These are phyloP conservation scores for Aspergillus sp. DNA, from an alignment of 2,329 filamentous ascomycete genomes.

Conservation along the genomic window DNA sequence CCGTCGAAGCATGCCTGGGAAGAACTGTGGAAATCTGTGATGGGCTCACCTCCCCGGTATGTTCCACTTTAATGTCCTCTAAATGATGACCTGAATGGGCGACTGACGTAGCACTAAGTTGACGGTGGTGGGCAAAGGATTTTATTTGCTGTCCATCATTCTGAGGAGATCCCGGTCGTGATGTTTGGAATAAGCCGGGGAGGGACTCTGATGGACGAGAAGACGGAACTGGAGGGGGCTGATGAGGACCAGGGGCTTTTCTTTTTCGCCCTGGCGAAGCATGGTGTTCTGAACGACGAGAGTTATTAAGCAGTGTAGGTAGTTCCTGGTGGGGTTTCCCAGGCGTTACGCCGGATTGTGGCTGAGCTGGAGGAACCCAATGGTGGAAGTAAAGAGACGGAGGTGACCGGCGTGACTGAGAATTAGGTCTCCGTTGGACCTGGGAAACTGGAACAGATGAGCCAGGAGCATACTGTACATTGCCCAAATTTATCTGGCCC, in stretches of 20 bases:
- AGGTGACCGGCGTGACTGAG: constrained; percentile 62
- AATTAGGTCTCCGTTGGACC: constrained; percentile 55
- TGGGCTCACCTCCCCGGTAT: background rate
- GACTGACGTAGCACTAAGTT: constrained; percentile 10
- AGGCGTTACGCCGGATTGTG: constrained; percentile 71
- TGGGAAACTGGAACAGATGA: constrained; percentile 50
- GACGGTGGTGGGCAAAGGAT: constrained; percentile 4
- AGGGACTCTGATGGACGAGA: constrained; percentile 46
- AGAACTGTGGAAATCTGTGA: background rate
- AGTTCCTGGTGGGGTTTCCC: constrained; percentile 63
- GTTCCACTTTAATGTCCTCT: constrained; percentile 1
- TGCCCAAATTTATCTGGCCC: constrained; percentile 27
- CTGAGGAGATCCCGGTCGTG: constrained; percentile 31
- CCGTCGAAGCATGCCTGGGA: background rate
- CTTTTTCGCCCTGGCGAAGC: constrained; percentile 78
- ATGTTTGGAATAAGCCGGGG: background rate
- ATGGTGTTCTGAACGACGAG: constrained; percentile 59
- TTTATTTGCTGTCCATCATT: constrained; percentile 14
- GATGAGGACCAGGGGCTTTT: constrained; percentile 64
- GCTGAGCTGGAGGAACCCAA: constrained; percentile 78
- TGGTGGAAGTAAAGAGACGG: constrained; percentile 87
- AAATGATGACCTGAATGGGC: constrained; percentile 4
- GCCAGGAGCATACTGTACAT: constrained; percentile 29
- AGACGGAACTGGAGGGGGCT: constrained; percentile 51
- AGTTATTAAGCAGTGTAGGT: constrained; percentile 45